Evolutionary conservation across 192 early-diverging fungal genomes (phyloP), one percentile per base, ranked within the genome.

Genomic region (Cladochytrium replicatum): DNA sequence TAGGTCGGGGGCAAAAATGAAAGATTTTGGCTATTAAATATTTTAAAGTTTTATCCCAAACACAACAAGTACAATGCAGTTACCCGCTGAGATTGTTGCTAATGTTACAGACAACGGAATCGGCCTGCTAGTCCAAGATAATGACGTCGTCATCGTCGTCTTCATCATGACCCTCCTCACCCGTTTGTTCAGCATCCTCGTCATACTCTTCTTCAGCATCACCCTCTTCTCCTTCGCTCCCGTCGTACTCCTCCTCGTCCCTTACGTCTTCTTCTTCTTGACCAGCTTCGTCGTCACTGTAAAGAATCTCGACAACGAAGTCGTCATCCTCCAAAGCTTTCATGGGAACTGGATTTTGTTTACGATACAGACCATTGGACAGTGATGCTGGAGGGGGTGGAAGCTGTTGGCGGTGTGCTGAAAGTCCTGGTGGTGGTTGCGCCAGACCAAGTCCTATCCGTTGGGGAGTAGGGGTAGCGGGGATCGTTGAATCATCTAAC

Each of bases 331-430:
- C 24, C 73, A 74, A 41, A 89, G 72, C 50, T 86, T 75, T 57
- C 84, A 80, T 85, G 85, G 87, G 47, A 89, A 78, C 72, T 89
- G 86, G 31, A 73, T 67, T 45, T 76, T 66, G 40, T 80, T 68
- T 40, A 80, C n/a, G n/a, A n/a, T n/a, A n/a, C n/a, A 78, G 1
- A 69, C 75, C 41, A 78, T 72, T 3, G 64, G 53, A 24, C 69
- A 65, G 8, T 80, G 48, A 37, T 76, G 72, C 27, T 62, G 53
- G 44, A 82, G 63, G n/a, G 73, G 60, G 47, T 32, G 37, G 43
- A 74, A 54, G n/a, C n/a, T n/a, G n/a, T n/a, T n/a, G n/a, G n/a
- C n/a, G n/a, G n/a, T n/a, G n/a, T n/a, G n/a, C n/a, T n/a, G n/a
- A n/a, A n/a, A n/a, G n/a, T n/a, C n/a, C n/a, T n/a, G n/a, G n/a